Evolutionary conservation across 257 asterid species (phyloP).

Genomic region (Gentiana dahurica): DNA sequence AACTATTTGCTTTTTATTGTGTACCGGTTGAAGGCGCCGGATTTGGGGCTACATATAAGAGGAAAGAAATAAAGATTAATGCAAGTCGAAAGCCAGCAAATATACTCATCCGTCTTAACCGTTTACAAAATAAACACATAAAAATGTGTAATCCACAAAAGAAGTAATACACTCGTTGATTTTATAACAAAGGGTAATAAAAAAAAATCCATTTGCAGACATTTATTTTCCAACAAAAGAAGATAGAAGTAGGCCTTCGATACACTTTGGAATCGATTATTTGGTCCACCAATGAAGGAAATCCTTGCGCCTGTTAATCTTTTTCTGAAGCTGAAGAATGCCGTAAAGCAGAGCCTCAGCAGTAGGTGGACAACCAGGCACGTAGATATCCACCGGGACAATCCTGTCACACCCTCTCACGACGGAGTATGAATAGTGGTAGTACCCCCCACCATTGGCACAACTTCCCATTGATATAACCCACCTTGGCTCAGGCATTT

Average conservation of each 20-base stretch:
- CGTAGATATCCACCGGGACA: constrained; percentile 91
- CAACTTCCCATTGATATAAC: constrained; percentile 99
- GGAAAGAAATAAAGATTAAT: too few species aligned
- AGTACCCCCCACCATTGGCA: constrained; percentile 99
- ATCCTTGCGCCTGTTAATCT: constrained; percentile 91
- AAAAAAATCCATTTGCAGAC: too few species aligned
- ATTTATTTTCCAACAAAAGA: constrained; percentile 19
- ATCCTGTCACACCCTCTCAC: constrained; percentile 94
- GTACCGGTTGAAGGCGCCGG: too few species aligned
- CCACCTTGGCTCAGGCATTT: constrained; percentile 99
- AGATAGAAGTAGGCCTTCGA: constrained; percentile 7
- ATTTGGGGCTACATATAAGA: too few species aligned
- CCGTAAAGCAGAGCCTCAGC: constrained; percentile 97
- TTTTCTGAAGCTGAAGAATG: constrained; percentile 90
- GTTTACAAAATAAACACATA: too few species aligned
- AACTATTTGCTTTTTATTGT: too few species aligned
- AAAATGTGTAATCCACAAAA: too few species aligned
- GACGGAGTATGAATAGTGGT: constrained; percentile 82
- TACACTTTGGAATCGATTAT: constrained; percentile 17
- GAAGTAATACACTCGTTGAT: too few species aligned
- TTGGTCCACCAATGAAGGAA: constrained; percentile 95
- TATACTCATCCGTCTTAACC: too few species aligned
- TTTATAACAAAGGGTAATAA: too few species aligned
- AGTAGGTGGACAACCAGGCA: constrained; percentile 96
- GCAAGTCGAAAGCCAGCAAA: too few species aligned